Base-by-base conservation (phyloP, 371 early-diverging fungal genomes). In the Catenaria anguillulae region DNA sequence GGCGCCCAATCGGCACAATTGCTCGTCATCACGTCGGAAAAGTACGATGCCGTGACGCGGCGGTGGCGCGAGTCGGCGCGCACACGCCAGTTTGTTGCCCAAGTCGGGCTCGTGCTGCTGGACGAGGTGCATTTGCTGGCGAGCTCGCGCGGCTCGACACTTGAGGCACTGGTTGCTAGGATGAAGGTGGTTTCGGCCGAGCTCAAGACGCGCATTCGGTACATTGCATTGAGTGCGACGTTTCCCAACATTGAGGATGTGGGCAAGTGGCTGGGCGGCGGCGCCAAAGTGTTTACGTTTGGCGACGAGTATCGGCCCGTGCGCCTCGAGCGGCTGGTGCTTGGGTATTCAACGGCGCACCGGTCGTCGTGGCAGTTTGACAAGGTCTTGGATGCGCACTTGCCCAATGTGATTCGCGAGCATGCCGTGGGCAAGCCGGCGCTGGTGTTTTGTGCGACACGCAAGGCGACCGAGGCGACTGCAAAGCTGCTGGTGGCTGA, bases 211-310 rank as follows among this genome's bases (percentile, higher is more conserved):
- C 65, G 68, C 24, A 42, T 82, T 13, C 65, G 87, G 26, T 72
- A 83, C 23, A 67, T 93, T 4, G 92, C 88, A 13, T 69, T 95
- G 2, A 87, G 88, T 21, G 93, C 93, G 1, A 92, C 93, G 0
- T 78, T 91, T 17, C 92, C 96, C 0, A 95, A 95, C 70, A 64
- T 87, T 5, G 68, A 74, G 4, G 90, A 92, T 67, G 77, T 95
- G 45, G 88, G 85, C 0, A 66, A 67, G 2, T 90, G 90, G 90
- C 68, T 82, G 21, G 75, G 71, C 65, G 68, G 70, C 45, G 66
- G 5, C 5, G 37, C 48, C 0, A 15, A 13, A 23, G 52, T 65
- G 61, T 23, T 12, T 2, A 40, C 10, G 10, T 91, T 84, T 80
- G 87, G 88, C 1, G 85, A 89, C 33, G 88, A 84, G 45, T 90